A percentile compares a stretch with the other conserved stretches of the same genome.
These are phyloP conservation scores for Fistulinella prunicolor DNA, from an alignment of 768 basidiomycete species.

Conservation along the genomic window DNA sequence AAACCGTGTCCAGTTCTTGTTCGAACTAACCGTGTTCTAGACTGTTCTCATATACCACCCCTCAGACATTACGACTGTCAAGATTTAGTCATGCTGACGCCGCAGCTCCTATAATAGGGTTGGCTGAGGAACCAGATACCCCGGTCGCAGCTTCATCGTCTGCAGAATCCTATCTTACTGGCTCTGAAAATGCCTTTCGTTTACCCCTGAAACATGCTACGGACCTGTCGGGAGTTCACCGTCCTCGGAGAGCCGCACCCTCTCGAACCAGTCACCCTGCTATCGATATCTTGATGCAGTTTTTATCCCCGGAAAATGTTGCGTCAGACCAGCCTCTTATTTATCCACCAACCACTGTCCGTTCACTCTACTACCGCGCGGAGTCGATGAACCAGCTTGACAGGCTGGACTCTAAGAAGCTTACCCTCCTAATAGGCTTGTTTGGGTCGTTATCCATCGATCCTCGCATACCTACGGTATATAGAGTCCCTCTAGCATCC, in stretches of 20 bases:
- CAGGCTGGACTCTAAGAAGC: conserved; percentile 35
- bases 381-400: conserved; percentile 34
- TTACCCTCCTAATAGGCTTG: conserved; percentile 44
- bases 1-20: background rate
- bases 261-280: conserved; percentile 1
- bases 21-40: conserved; percentile 3
- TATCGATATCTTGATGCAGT: conserved; percentile 13
- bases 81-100: background rate
- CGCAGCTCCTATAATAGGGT: background rate
- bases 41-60: background rate
- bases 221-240: background rate
- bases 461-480: conserved; percentile 23
- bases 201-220: background rate
- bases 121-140: background rate
- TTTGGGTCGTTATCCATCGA: conserved; percentile 49
- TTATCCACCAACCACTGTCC: conserved; percentile 33
- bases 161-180: background rate
- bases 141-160: background rate
- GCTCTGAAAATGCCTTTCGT: background rate
- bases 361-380: conserved; percentile 38
- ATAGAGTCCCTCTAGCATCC: conserved; percentile 29
- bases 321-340: conserved; percentile 9
- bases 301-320: conserved; percentile 13
- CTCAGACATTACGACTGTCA: conserved; percentile 1
- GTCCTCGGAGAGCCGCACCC: background rate